Percentiles rank a stretch among this genome's conserved stretches.
phyloP scores from a whole-genome alignment of 805 yeast species.

The Monosporozyma unispora region DNA sequence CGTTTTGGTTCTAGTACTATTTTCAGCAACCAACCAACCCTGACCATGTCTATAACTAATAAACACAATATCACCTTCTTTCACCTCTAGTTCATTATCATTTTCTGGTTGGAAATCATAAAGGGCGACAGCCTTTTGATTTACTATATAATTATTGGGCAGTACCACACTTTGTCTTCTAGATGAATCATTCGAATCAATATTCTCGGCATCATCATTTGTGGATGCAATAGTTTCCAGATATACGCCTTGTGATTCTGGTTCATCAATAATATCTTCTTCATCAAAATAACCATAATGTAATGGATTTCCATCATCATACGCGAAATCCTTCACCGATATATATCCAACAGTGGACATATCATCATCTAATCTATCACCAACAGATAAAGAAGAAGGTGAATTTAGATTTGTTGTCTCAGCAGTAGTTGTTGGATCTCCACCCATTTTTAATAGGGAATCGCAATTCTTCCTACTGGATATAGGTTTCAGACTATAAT shows the following conservation, averaged over 20 bases:
- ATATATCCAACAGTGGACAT: constrained; percentile 27
- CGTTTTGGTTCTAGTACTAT: constrained; percentile 38
- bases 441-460: background rate
- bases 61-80: constrained; percentile 76
- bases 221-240: background rate
- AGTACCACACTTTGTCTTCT: constrained; percentile 28
- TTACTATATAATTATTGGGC: constrained; percentile 33
- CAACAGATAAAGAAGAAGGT: background rate
- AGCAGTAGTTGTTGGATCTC: background rate
- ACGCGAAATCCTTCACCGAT: constrained; percentile 75
- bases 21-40: constrained; percentile 93
- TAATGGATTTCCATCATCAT: constrained; percentile 57
- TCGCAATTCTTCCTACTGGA: background rate
- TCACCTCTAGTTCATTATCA: constrained; percentile 75
- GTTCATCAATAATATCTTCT: constrained; percentile 6
- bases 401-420: background rate
- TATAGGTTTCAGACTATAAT: background rate
- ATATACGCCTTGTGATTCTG: constrained; percentile 10
- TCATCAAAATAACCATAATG: constrained; percentile 50
- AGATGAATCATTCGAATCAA: constrained; percentile 12
- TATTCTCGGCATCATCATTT: constrained; percentile 11
- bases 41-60: constrained; percentile 91
- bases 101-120: constrained; percentile 90
- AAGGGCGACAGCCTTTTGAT: constrained; percentile 66
- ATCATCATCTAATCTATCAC: constrained; percentile 3